These are phyloP conservation scores for Citrus mangshanensis DNA, from an alignment of 345 rosid genomes.

Conservation along the genomic window DNA sequence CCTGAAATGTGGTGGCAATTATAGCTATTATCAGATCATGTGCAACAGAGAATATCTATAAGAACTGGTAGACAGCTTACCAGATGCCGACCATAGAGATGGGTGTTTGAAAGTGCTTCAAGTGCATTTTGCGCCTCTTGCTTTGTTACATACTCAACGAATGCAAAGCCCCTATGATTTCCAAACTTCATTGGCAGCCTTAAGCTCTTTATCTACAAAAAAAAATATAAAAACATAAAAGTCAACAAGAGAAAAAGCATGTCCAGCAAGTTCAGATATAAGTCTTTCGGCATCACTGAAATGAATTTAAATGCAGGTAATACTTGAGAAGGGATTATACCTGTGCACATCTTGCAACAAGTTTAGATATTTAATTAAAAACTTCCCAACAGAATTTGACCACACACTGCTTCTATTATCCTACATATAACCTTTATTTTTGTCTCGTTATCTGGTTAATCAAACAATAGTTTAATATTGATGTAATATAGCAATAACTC, in stretches of 20 bases:
- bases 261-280: neutral
- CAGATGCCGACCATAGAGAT: constrained; percentile 87
- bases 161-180: constrained; percentile 79
- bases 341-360: neutral
- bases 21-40: neutral
- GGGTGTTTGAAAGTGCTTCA: constrained; percentile 68
- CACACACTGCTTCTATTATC: neutral
- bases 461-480: too few relatives aligned
- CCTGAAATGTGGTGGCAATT: constrained; percentile 31
- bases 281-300: neutral
- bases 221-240: neutral
- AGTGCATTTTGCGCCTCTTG: constrained; percentile 88
- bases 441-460: too few relatives aligned
- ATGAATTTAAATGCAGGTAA: neutral
- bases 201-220: constrained; percentile 71
- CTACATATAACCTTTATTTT: neutral
- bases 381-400: neutral
- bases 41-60: neutral
- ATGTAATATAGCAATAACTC: too few relatives aligned
- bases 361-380: neutral
- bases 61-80: constrained; percentile 35
- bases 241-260: constrained; percentile 1
- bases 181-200: constrained; percentile 83
- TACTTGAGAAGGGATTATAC: neutral
- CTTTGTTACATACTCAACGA: constrained; percentile 83